A percentile compares a stretch with the other conserved stretches of the same genome.
These are phyloP conservation scores for Pholiota molesta DNA, from an alignment of 768 basidiomycete genomes.

Conservation along the genomic window DNA sequence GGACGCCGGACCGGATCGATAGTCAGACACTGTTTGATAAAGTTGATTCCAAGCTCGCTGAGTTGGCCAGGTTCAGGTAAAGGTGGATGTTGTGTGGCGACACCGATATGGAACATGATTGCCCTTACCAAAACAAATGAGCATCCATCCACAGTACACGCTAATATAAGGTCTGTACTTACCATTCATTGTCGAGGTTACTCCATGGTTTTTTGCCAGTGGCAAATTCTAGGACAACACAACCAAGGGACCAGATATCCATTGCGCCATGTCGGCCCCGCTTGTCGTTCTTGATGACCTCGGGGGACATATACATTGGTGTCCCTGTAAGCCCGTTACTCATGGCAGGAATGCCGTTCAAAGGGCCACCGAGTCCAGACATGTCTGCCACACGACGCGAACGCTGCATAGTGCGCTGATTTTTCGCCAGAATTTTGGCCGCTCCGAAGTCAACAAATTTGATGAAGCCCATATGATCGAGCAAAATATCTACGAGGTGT, in stretches of 20 bases:
- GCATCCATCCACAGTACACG: not conserved
- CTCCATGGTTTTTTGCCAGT: slow-evolving; percentile 99
- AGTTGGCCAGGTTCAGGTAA: slow-evolving; percentile 91
- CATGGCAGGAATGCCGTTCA: slow-evolving; percentile 51
- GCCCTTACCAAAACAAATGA: slow-evolving; percentile 59
- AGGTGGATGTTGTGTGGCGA: slow-evolving; percentile 95
- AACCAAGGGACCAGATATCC: slow-evolving; percentile 98
- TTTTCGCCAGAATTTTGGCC: slow-evolving; percentile 92
- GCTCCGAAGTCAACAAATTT: slow-evolving; percentile 99
- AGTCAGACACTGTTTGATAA: slow-evolving; percentile 89
- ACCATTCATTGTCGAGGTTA: slow-evolving; percentile 99
- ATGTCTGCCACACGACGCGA: slow-evolving; percentile 61
- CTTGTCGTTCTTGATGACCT: slow-evolving; percentile 94
- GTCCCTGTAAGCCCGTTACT: slow-evolving; percentile 94
- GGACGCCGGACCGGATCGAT: slow-evolving; percentile 87
- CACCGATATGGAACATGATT: slow-evolving; percentile 99
- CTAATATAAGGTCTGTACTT: slow-evolving; percentile 21
- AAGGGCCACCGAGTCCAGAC: slow-evolving; percentile 30
- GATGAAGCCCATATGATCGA: slow-evolving; percentile 88
- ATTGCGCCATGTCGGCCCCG: slow-evolving; percentile 90
- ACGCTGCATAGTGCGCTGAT: slow-evolving; percentile 79
- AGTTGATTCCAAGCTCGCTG: slow-evolving; percentile 86
- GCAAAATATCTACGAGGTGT: slow-evolving; percentile 77
- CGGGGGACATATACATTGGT: slow-evolving; percentile 99
- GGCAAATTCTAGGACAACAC: slow-evolving; percentile 95